Evolutionary conservation across 2,329 filamentous ascomycete species (phyloP).

Genomic region (Ophiostoma himal-ulmi): DNA sequence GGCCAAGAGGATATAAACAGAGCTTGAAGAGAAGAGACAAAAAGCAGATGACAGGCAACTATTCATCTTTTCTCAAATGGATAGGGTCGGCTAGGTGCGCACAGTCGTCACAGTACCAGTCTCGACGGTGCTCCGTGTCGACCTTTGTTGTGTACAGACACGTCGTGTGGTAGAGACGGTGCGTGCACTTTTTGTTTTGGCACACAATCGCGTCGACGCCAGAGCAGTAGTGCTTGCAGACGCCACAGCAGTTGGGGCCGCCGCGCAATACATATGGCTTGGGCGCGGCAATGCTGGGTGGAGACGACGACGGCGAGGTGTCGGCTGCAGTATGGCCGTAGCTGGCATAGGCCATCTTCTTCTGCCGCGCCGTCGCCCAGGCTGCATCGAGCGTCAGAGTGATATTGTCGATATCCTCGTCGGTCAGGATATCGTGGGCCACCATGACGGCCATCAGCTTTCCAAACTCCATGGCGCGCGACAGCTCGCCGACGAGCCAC

Average conservation of each 20-base stretch:
- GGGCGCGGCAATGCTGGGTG: constrained; percentile 13
- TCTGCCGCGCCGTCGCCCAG: constrained; percentile 24
- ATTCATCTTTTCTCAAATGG: not conserved
- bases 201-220: constrained; percentile 43
- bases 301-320: not conserved
- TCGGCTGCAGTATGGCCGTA: not conserved
- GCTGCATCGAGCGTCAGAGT: constrained; percentile 33
- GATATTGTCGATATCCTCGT: constrained; percentile 40
- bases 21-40: not conserved
- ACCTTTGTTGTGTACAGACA: constrained; percentile 40
- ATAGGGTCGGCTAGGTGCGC: constrained; percentile 23
- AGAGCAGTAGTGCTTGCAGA: constrained; percentile 38
- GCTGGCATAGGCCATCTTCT: not conserved
- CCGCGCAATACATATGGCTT: constrained; percentile 14
- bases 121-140: constrained; percentile 29
- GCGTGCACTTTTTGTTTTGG: constrained; percentile 45
- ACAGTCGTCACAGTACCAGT: constrained; percentile 44
- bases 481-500: constrained; percentile 47
- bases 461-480: constrained; percentile 49
- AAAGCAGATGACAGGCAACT: not conserved
- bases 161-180: constrained; percentile 44
- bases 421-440: constrained; percentile 43
- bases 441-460: constrained; percentile 50
- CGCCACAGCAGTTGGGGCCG: constrained; percentile 36
- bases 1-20: constrained; percentile 3